These are phyloP conservation scores for Candida hispaniensis DNA, from an alignment of 805 yeast genomes.

Conservation along the genomic window DNA sequence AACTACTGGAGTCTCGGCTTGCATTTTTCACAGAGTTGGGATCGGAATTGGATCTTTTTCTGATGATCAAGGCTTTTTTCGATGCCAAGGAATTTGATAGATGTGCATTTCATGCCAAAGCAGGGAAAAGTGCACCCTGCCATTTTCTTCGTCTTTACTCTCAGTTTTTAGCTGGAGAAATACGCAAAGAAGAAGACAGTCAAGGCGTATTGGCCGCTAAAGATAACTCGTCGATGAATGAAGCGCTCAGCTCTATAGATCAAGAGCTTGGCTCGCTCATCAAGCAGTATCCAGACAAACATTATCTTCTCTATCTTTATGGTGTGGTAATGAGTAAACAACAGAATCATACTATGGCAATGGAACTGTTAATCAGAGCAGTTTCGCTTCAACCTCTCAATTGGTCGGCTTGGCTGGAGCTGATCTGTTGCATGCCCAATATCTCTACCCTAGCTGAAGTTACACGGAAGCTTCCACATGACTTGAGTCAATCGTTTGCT, in stretches of 20 bases:
- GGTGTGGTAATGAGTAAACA: conserved; percentile 60
- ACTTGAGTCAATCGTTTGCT: conserved; percentile 32
- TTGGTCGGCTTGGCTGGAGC: conserved; percentile 91
- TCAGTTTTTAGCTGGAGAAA: conserved; percentile 64
- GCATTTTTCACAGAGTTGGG: conserved; percentile 8
- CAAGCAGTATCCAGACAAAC: conserved; percentile 29
- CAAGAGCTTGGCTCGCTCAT: conserved; percentile 31
- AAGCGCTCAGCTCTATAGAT: conserved; percentile 28
- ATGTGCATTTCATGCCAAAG: conserved; percentile 48
- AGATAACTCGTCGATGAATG: conserved; percentile 27
- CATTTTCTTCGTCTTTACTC: conserved; percentile 59
- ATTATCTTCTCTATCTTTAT: conserved; percentile 59
- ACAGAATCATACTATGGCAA: conserved; percentile 51
- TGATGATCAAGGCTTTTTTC: conserved; percentile 63
- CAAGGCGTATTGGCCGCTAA: conserved; percentile 47
- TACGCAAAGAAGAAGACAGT: conserved; percentile 54
- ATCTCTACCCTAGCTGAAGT: conserved; percentile 43
- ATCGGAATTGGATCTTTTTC: conserved; percentile 35
- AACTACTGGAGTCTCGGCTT: not conserved
- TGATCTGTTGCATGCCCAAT: conserved; percentile 48
- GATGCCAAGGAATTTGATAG: conserved; percentile 78
- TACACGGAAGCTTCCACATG: conserved; percentile 17
- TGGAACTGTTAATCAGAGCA: conserved; percentile 48
- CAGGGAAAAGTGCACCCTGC: conserved; percentile 33
- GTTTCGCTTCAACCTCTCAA: conserved; percentile 64